A percentile compares a stretch with the other conserved stretches of the same genome.
These are phyloP conservation scores for Oryza glumipatula DNA, from an alignment of 176 grass and related monocot species.

Conservation along the genomic window DNA sequence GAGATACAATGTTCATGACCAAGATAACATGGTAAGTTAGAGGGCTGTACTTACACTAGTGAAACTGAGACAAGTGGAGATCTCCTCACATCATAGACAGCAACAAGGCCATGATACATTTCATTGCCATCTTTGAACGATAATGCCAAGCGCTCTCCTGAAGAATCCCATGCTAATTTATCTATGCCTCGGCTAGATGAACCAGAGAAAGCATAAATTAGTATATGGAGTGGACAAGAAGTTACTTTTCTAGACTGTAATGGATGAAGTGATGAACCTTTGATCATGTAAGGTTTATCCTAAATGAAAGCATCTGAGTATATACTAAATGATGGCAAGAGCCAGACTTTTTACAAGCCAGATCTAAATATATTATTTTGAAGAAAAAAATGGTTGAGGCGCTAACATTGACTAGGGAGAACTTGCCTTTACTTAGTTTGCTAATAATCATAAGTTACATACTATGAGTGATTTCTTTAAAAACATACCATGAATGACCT, in stretches of 20 bases:
- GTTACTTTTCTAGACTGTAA: neutral
- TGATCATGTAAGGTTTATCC: neutral
- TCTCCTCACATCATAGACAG: slow-evolving; percentile 85
- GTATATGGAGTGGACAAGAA: neutral
- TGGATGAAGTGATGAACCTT: neutral
- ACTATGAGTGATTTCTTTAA: neutral
- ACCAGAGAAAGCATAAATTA: slow-evolving; percentile 44
- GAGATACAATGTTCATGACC: slow-evolving; percentile 4
- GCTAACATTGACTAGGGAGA: neutral
- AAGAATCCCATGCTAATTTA: slow-evolving; percentile 90
- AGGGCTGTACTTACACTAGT: slow-evolving; percentile 69
- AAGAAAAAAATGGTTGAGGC: neutral
- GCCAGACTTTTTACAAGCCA: neutral
- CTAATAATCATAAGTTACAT: neutral
- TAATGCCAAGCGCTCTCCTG: slow-evolving; percentile 87
- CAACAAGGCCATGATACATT: slow-evolving; percentile 76
- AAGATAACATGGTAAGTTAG: neutral
- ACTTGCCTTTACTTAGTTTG: neutral
- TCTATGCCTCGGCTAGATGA: slow-evolving; percentile 72
- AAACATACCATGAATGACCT: neutral
- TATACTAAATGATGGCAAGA: neutral
- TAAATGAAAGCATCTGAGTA: neutral
- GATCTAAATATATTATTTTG: neutral
- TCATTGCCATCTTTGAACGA: slow-evolving; percentile 89
- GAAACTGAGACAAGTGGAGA: slow-evolving; percentile 74